Evolutionary conservation across 1,139 yeast genomes (phyloP).

Genomic region (Hyphopichia pseudoburtonii): DNA sequence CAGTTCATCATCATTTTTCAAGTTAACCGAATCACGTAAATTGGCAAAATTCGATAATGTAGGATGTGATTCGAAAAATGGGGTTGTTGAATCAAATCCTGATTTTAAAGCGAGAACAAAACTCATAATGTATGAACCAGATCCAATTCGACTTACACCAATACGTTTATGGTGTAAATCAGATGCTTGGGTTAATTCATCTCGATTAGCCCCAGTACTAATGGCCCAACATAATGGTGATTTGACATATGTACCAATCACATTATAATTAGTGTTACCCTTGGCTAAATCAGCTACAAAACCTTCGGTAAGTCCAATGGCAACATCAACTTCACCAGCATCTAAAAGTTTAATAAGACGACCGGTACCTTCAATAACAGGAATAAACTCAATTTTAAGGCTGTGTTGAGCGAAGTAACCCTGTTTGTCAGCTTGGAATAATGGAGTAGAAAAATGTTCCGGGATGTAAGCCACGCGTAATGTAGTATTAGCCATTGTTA

Average conservation of each 20-base stretch:
- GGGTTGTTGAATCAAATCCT: constrained; percentile 42
- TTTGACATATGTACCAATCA: constrained; percentile 79
- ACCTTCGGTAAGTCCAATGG: constrained; percentile 89
- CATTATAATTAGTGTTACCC: constrained; percentile 60
- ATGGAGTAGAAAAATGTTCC: constrained; percentile 88
- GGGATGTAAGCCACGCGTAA: constrained; percentile 78
- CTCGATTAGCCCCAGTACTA: constrained; percentile 66
- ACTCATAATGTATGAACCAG: constrained; percentile 91
- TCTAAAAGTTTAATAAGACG: constrained; percentile 75
- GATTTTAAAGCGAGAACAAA: constrained; percentile 72
- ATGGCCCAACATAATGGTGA: constrained; percentile 92
- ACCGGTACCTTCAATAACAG: constrained; percentile 87
- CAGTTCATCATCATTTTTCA: constrained; percentile 30
- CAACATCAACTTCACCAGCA: constrained; percentile 65
- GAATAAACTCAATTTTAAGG: constrained; percentile 59
- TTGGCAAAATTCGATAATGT: constrained; percentile 69
- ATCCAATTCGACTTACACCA: constrained; percentile 87
- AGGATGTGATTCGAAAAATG: constrained; percentile 53
- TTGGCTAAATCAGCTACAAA: constrained; percentile 80
- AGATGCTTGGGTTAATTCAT: constrained; percentile 47
- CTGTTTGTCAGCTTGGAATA: constrained; percentile 66
- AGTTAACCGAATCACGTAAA: constrained; percentile 77
- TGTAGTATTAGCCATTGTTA: constrained; percentile 3
- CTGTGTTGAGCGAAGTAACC: constrained; percentile 52
- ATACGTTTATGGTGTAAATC: constrained; percentile 63